phyloP scores from a whole-genome alignment of 2,329 filamentous ascomycete genomes.

The Monilinia fructicola region DNA sequence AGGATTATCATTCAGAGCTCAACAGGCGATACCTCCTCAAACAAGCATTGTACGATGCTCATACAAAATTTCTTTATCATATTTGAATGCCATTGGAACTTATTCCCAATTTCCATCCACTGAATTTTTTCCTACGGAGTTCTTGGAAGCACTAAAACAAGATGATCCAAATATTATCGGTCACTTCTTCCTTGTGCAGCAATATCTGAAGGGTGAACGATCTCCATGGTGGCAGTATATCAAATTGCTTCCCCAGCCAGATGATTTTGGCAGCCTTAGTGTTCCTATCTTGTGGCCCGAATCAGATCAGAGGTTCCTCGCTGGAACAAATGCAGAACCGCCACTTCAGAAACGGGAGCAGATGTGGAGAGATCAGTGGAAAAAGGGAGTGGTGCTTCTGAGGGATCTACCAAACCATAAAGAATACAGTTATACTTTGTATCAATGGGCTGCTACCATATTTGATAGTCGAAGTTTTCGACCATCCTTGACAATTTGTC shows the following conservation, averaged over 20 bases:
- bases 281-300: slow-evolving; percentile 64
- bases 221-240: slow-evolving; percentile 73
- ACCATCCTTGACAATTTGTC: slow-evolving; percentile 52
- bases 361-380: slow-evolving; percentile 36
- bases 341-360: slow-evolving; percentile 32
- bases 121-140: slow-evolving; percentile 48
- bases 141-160: slow-evolving; percentile 50
- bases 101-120: slow-evolving; percentile 37
- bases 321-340: slow-evolving; percentile 38
- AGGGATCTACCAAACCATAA: slow-evolving; percentile 24
- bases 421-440: slow-evolving; percentile 46
- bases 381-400: slow-evolving; percentile 30
- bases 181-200: slow-evolving; percentile 67
- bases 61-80: slow-evolving; percentile 56
- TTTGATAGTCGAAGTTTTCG: slow-evolving; percentile 66
- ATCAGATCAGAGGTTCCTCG: slow-evolving; percentile 56
- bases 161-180: slow-evolving; percentile 55
- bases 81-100: slow-evolving; percentile 52
- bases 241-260: slow-evolving; percentile 61
- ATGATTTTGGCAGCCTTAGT: slow-evolving; percentile 50
- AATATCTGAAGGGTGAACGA: slow-evolving; percentile 57
- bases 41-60: slow-evolving; percentile 53
- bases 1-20: slow-evolving; percentile 52
- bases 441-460: slow-evolving; percentile 64
- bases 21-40: slow-evolving; percentile 26